Conservation (phyloP, 2,329 filamentous ascomycete species). For the Diaporthe eres region DNA sequence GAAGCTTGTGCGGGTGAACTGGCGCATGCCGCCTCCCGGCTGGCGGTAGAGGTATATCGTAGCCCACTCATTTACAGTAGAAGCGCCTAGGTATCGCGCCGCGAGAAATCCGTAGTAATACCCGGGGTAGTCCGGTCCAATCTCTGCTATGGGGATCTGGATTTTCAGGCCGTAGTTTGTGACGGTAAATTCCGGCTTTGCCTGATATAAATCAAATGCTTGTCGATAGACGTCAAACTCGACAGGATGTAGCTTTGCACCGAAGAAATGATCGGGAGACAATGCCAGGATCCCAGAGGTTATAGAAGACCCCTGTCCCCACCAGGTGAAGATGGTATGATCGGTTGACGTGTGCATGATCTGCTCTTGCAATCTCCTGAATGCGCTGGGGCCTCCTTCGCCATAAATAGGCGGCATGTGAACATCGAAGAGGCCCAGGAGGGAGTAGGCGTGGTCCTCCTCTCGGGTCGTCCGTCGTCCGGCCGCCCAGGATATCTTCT, state of each 20-base stretch:
- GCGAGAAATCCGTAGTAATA: constrained; percentile 17
- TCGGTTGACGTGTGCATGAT: constrained; percentile 13
- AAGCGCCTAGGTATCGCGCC: constrained; percentile 15
- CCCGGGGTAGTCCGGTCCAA: constrained; percentile 8
- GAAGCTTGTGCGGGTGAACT: constrained; percentile 21
- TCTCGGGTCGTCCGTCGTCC: constrained; percentile 7
- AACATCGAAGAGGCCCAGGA: constrained; percentile 28
- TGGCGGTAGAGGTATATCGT: constrained; percentile 14
- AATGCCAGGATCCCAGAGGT: constrained; percentile 19
- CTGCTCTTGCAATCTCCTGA: constrained; percentile 21
- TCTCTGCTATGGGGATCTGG: constrained; percentile 14
- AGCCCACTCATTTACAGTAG: not conserved
- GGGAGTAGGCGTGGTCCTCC: constrained; percentile 22
- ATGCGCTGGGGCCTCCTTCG: constrained; percentile 19
- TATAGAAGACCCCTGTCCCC: constrained; percentile 17
- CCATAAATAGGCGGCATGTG: constrained; percentile 43
- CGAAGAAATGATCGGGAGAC: constrained; percentile 18
- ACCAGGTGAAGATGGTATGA: constrained; percentile 30
- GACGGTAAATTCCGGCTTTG: not conserved
- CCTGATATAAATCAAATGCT: constrained; percentile 10
- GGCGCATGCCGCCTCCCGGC: constrained; percentile 16
- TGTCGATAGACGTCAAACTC: constrained; percentile 11
- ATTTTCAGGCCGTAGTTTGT: constrained; percentile 17
- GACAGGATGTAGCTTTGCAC: constrained; percentile 11
- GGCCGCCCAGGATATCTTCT: constrained; percentile 34